Base-by-base conservation (phyloP, 768 basidiomycete species). In the Cystobasidium ongulense region DNA sequence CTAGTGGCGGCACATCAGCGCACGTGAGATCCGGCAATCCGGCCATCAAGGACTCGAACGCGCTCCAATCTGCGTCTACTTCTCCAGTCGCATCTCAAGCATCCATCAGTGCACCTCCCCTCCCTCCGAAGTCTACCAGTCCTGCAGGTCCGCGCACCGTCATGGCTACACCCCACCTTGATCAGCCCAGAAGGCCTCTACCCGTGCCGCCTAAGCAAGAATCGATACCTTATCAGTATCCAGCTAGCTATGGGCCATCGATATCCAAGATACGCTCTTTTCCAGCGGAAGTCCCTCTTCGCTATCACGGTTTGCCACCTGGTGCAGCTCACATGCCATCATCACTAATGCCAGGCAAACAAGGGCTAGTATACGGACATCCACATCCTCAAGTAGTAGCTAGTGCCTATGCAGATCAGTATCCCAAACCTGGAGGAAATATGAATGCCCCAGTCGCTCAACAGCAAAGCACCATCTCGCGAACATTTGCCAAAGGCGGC, bases 221-320 rank as follows among this genome's bases (percentile, higher is more conserved):
- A 33, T 15, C 31, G 27, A 29, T 11, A 21, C 63, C 31, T 35
- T 43, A 67, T 53, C 50, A 64, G 25, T 74, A 66, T 39, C 73
- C 73, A 15, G 73, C 73, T 17, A 74, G 63, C 65, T 74, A 74
- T 35, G 73, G 73, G 10, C 73, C 73, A 1, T 74, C 73, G 10
- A 54, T 74, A 7, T 61, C 52, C 8, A 74, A 66, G 64, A 74
- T 74, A n/a, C 64, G 65, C 31, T 70, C 33, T 18, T 64, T 66
- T 31, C 53, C 73, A 29, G 65, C 31, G 10, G 38, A 66, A 29
- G 11, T 31, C 41, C 63, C 33, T 18, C 33, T 31, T 46, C 27
- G 23, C 11, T 23, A 5, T 10, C 35, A 64, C 3, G 72, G 68
- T 5, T 31, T 67, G 29, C 63, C 72, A 29, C 63, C 43, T n/a